Base-by-base conservation (phyloP, 2,329 filamentous ascomycete genomes). In the Colletotrichum sp. region DNA sequence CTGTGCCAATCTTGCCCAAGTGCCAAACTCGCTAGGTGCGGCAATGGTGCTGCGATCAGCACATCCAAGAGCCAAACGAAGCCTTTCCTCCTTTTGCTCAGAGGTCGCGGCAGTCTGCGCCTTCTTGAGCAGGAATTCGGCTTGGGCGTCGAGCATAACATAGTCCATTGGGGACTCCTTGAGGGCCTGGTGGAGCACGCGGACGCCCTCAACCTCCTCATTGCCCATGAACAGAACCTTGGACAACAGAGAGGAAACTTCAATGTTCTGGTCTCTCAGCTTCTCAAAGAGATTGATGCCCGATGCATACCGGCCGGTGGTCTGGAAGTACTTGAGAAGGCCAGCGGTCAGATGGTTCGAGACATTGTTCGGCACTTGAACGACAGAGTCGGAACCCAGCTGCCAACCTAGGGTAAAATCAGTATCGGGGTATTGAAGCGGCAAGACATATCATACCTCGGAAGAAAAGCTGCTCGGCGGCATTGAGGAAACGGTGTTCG, bases 231-330 rank as follows among this genome's bases (percentile, higher is more conserved):
- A 94, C 78, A 98, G 91, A 29, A 99, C 95, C 78, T 94, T 95
- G 31, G 97, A 94, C 27, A 99, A 88, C 2, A 99, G 87, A 0
- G 97, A 98, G 0, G 97, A 97, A 2, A 99, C 96, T 81, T 99
- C 97, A 2, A 96, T 91, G 80, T 98, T 98, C 75, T 95, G 93
- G 13, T 92, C 93, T 58, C 96, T 93, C 63, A 99, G 90, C 84
- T 99, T 99, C 84, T 98, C 95, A 79, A 99, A 99, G 1, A 99
- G 89, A 78, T 99, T 99, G 83, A 99, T 98, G 16, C 96, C 97
- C 0, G 97, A 98, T 11, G 96, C 91, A 79, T 97, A 98, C 73
- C 97, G 93, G 21, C 97, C 97, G 1, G 96, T 98, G 0, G 97
- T 99, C 79, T 96, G 92, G 78, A 99, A 97, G 82, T 99, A 99